Conservation (phyloP, 768 basidiomycete genomes). For the Crassisporium funariophilum region DNA sequence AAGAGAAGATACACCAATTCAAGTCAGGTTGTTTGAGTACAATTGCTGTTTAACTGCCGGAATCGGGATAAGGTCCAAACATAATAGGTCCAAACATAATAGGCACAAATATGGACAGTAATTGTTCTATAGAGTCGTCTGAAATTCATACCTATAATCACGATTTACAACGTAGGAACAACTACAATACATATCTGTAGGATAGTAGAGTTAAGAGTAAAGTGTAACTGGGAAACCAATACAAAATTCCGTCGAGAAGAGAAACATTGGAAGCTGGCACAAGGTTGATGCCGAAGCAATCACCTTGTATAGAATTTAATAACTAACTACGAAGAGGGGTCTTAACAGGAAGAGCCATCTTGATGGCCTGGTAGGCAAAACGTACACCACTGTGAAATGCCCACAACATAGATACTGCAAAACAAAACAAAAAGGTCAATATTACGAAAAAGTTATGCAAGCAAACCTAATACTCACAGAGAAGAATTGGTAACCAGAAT, state of each 20-base stretch:
- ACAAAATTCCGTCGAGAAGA: slow-evolving; percentile 8
- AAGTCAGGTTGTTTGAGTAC: too few relatives aligned
- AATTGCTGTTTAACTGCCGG: too few relatives aligned
- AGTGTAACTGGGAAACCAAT: background rate
- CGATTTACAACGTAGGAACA: slow-evolving; percentile 3
- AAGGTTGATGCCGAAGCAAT: slow-evolving; percentile 4
- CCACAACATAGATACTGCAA: slow-evolving; percentile 62
- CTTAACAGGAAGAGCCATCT: slow-evolving; percentile 49
- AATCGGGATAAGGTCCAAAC: too few relatives aligned
- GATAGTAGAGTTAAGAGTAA: background rate
- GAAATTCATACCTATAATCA: too few relatives aligned
- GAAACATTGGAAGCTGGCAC: slow-evolving; percentile 11
- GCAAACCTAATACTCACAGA: slow-evolving; percentile 54
- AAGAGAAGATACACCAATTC: too few relatives aligned
- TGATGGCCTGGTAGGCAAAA: slow-evolving; percentile 51
- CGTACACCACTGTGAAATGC: slow-evolving; percentile 57
- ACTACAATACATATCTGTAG: slow-evolving; percentile 5
- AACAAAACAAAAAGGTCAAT: background rate
- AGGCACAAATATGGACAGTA: too few relatives aligned
- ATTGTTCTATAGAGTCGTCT: too few relatives aligned
- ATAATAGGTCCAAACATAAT: too few relatives aligned
- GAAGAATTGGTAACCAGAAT: slow-evolving; percentile 86
- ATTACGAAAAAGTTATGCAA: background rate
- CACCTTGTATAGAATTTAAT: slow-evolving; percentile 18
- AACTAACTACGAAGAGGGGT: slow-evolving; percentile 38